Percentiles rank a stretch among this genome's conserved stretches.
Evolutionary conservation across 208 protist species (phyloP).

Genomic region (Crithidia thermophila): DNA sequence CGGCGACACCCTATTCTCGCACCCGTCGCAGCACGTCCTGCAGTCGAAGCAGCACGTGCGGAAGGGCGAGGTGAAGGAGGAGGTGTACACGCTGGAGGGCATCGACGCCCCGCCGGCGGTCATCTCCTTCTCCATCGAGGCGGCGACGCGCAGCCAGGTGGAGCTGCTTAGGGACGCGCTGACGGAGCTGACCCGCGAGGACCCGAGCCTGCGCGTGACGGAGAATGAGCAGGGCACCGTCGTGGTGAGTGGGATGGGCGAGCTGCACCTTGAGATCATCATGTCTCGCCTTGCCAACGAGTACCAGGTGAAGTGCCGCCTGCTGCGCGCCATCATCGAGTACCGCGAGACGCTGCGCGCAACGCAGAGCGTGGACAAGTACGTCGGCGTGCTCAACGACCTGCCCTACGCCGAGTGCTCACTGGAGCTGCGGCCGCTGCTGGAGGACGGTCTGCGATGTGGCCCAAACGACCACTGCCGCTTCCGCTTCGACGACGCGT

Average conservation of each 20-base stretch:
- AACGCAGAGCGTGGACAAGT: slow-evolving; percentile 22
- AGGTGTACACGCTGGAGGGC: slow-evolving; percentile 79
- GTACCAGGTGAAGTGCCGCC: slow-evolving; percentile 85
- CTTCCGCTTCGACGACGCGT: slow-evolving; percentile 54
- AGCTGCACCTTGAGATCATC: slow-evolving; percentile 96
- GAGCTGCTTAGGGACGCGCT: slow-evolving; percentile 93
- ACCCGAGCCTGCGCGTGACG: slow-evolving; percentile 92
- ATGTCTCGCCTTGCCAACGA: slow-evolving; percentile 94
- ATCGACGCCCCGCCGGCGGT: slow-evolving; percentile 96
- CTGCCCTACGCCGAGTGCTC: slow-evolving; percentile 70
- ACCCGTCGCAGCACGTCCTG: slow-evolving; percentile 37
- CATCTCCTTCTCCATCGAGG: slow-evolving; percentile 95
- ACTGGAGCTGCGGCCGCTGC: slow-evolving; percentile 51
- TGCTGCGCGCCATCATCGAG: slow-evolving; percentile 89
- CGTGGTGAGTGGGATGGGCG: slow-evolving; percentile 96
- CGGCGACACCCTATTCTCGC: slow-evolving; percentile 81
- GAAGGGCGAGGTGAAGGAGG: slow-evolving; percentile 30
- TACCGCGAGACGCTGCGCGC: slow-evolving; percentile 74
- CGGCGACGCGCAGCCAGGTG: slow-evolving; percentile 83
- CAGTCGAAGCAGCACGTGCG: slow-evolving; percentile 35
- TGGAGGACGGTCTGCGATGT: slow-evolving; percentile 34
- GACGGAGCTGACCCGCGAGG: slow-evolving; percentile 92
- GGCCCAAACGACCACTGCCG: slow-evolving; percentile 30
- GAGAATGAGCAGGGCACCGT: slow-evolving; percentile 90
- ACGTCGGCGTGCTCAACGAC: slow-evolving; percentile 52